Conservation (phyloP, 768 basidiomycete genomes). For the Lentinula lateritia region DNA sequence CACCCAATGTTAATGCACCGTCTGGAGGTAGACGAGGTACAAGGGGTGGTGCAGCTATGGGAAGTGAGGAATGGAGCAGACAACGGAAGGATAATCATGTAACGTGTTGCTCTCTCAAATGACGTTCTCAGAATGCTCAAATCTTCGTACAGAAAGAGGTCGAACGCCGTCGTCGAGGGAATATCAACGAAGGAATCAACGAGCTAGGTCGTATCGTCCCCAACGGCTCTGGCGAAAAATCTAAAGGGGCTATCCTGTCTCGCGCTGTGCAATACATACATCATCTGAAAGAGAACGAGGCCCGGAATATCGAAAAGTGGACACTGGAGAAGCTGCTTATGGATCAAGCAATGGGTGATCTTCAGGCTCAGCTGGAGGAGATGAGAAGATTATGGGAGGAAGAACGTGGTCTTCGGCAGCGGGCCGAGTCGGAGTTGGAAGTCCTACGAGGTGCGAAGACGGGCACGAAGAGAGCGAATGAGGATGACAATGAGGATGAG, state of each 20-base stretch:
- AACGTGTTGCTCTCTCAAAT: constrained; percentile 17
- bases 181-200: constrained; percentile 96
- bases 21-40: constrained; percentile 30
- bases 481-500: constrained; percentile 26
- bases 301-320: constrained; percentile 90
- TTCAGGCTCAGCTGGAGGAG: constrained; percentile 81
- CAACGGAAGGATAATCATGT: constrained; percentile 83
- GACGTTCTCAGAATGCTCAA: background rate
- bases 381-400: constrained; percentile 78
- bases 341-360: constrained; percentile 88
- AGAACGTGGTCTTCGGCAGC: constrained; percentile 54
- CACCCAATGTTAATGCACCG: constrained; percentile 19
- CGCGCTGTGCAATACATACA: constrained; percentile 91
- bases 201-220: constrained; percentile 87
- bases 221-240: constrained; percentile 79
- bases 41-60: constrained; percentile 57
- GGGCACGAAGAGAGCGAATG: constrained; percentile 31
- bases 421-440: constrained; percentile 63
- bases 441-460: constrained; percentile 28
- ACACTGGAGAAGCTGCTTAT: constrained; percentile 87
- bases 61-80: constrained; percentile 73
- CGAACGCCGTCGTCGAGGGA: constrained; percentile 88
- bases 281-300: constrained; percentile 87
- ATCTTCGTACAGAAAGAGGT: constrained; percentile 83
- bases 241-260: constrained; percentile 84